Percentiles rank a stretch among this genome's conserved stretches.
Evolutionary conservation across 129 eudicot species (phyloP).

Genomic region (Solidago caesia): DNA sequence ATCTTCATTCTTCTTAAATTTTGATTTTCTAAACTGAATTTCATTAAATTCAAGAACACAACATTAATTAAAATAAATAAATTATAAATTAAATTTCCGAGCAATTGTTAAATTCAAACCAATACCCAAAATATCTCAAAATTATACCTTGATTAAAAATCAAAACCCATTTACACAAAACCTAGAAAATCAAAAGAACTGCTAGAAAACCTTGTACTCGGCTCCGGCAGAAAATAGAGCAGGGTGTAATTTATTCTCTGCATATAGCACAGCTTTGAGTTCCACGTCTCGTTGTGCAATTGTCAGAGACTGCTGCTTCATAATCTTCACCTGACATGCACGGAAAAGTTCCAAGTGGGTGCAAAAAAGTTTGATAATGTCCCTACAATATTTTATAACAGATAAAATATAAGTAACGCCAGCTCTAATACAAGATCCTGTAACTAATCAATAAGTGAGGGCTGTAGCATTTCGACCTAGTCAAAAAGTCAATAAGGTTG

Average conservation of each 20-base stretch:
- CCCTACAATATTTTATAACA: slow-evolving; percentile 57
- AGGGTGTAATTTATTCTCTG: slow-evolving; percentile 94
- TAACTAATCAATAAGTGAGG: slow-evolving; percentile 14
- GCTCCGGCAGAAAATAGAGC: slow-evolving; percentile 78
- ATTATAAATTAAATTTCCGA: too few species aligned
- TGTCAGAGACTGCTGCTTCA: slow-evolving; percentile 53
- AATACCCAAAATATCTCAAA: background rate
- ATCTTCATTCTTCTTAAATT: background rate
- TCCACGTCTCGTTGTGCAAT: slow-evolving; percentile 67
- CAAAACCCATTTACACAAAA: background rate
- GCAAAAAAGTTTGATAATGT: slow-evolving; percentile 62
- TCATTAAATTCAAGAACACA: too few species aligned
- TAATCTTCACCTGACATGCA: slow-evolving; percentile 66
- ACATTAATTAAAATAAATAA: too few species aligned
- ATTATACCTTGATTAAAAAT: background rate
- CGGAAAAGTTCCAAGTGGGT: slow-evolving; percentile 86
- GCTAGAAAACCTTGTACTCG: slow-evolving; percentile 76
- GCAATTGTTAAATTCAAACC: background rate
- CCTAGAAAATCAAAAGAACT: slow-evolving; percentile 10
- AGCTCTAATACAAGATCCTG: slow-evolving; percentile 4
- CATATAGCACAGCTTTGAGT: slow-evolving; percentile 66
- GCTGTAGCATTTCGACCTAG: slow-evolving; percentile 54
- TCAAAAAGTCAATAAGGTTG: slow-evolving; percentile 86
- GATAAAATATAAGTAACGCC: background rate
- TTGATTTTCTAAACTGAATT: too few species aligned